Evolutionary conservation across 169 alveolate genomes (phyloP).

Genomic region (Plasmodium relictum): DNA sequence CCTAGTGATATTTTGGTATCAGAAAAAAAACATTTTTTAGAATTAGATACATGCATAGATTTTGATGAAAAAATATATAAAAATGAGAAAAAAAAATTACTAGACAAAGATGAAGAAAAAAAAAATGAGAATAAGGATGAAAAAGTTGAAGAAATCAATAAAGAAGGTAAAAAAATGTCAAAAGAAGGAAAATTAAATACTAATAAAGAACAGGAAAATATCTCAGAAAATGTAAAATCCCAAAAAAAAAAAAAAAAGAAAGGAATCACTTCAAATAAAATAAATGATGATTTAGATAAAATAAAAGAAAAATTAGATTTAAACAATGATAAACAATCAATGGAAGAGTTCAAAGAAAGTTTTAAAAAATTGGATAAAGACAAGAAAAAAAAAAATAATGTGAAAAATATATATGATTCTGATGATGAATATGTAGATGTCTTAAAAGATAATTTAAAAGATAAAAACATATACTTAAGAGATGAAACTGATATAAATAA

Average conservation of each 20-base stretch:
- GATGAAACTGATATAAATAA: background rate
- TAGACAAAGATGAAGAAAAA: background rate
- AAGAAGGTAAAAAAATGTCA: slow-evolving; percentile 5
- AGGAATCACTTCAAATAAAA: background rate
- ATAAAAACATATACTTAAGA: background rate
- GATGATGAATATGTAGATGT: slow-evolving; percentile 50
- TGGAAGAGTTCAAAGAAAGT: background rate
- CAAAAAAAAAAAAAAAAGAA: background rate
- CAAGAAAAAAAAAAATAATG: background rate
- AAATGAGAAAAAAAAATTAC: background rate
- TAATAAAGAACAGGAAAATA: background rate
- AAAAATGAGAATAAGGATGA: background rate
- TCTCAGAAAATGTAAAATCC: no score
- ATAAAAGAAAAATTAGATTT: background rate
- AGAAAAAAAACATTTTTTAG: slow-evolving; percentile 10
- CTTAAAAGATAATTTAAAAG: slow-evolving; percentile 24
- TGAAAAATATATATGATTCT: background rate
- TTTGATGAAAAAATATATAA: slow-evolving; percentile 1
- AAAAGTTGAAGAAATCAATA: background rate
- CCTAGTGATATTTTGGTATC: slow-evolving; percentile 1
- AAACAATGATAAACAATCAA: background rate
- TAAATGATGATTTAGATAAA: background rate
- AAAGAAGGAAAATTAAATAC: background rate
- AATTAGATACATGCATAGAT: slow-evolving; percentile 10
- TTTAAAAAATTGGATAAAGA: background rate